Base-by-base conservation (phyloP, 805 yeast species). In the Pichia nanzhaoensis region DNA sequence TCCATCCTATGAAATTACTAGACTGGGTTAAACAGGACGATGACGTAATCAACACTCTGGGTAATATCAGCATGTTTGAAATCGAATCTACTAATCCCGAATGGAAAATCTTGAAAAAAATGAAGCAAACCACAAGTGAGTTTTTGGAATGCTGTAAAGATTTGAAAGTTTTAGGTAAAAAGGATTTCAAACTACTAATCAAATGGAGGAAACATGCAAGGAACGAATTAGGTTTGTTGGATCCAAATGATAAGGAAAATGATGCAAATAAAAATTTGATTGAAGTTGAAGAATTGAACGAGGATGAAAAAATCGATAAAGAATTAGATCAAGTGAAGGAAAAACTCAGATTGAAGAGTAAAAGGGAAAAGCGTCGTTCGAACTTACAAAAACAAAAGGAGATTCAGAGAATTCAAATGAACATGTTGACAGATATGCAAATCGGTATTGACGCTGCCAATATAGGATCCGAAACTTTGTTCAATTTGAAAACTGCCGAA, bases 391-490 rank as follows among this genome's bases (percentile, higher is more conserved):
- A 87, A 58, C 96, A 88, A 62, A 86, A 84, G 64, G 97, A 91
- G 60, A 77, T 91, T 39, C 72, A 75, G 40, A 78, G 98, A 69
- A 82, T 88, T 85, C 97, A 93, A 68, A 82, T 93, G 91, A 87
- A 86, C 64, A 90, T 93, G 96, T 70, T 85, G 47, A 86, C 96
- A 5, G 96, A 95, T 58, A 78, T 75, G 69, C 95, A 89, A 58
- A 80, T 93, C 51, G 97, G 98, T 75, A 72, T 87, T 44, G 99
- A 93, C 61, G 96, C 96, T 16, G 91, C 87, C 16, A 75, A 76
- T 43, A 71, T 78, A 48, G 96, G 93, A 32, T 73, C 83, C 45
- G 90, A 84, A 48, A 75, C 90, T 1, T 69, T 88, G 47, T 93
- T 93, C 69, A 87, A 82, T 58, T 72, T 93, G 61, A 83, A 80